These are phyloP conservation scores for Narthecium ossifragum DNA, from an alignment of 106 monocot species.

Conservation along the genomic window DNA sequence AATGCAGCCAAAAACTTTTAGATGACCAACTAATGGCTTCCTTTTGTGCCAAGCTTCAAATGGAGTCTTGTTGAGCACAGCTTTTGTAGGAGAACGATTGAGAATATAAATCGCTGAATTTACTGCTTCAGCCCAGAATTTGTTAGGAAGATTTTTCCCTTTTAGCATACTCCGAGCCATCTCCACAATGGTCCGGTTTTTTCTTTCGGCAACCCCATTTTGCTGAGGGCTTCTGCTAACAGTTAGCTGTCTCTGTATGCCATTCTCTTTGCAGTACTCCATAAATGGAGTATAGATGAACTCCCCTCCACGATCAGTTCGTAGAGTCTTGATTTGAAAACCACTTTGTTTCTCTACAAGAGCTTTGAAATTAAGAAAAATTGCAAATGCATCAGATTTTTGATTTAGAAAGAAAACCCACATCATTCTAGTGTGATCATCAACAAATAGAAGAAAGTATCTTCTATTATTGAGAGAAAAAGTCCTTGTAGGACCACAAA, in stretches of 20 bases:
- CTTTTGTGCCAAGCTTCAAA: no score
- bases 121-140: neutral
- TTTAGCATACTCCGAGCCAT: slow-evolving; percentile 1
- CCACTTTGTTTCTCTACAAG: neutral
- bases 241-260: neutral
- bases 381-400: slow-evolving; percentile 7
- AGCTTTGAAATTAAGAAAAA: neutral
- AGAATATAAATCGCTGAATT: neutral
- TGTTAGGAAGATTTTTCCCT: slow-evolving; percentile 1
- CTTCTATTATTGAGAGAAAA: neutral
- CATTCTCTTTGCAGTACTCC: neutral
- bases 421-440: no score
- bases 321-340: neutral
- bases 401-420: neutral
- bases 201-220: neutral
- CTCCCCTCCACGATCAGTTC: slow-evolving; percentile 2
- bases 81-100: no score
- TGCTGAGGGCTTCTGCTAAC: neutral
- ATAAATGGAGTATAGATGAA: neutral
- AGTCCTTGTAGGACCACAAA: slow-evolving; percentile 7
- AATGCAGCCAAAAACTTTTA: slow-evolving; percentile 4
- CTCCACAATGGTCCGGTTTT: neutral
- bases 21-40: no score
- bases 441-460: no score
- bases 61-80: no score